Evolutionary conservation across 1,284 basidiomycete species (phyloP).

Genomic region (Kalmanozyma brasiliensis): DNA sequence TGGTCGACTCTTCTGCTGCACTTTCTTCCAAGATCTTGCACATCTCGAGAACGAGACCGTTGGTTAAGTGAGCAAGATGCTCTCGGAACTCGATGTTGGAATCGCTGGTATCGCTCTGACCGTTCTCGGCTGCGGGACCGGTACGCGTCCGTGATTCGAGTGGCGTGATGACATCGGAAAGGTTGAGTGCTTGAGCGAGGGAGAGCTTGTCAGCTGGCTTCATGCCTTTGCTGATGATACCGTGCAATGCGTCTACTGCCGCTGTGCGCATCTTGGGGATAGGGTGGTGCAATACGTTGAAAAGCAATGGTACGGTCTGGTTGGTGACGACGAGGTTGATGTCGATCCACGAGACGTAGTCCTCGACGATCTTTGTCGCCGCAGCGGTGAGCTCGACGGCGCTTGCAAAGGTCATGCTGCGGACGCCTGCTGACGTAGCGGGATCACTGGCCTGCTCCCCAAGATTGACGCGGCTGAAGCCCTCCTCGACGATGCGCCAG

Average conservation of each 20-base stretch:
- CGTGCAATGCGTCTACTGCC: constrained; percentile 80
- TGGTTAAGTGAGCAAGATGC: constrained; percentile 84
- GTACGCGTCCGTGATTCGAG: constrained; percentile 60
- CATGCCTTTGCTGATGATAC: constrained; percentile 89
- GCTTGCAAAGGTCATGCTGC: constrained; percentile 71
- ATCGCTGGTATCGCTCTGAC: constrained; percentile 73
- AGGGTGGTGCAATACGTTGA: constrained; percentile 78
- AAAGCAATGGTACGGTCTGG: constrained; percentile 85
- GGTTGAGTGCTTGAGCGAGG: constrained; percentile 86
- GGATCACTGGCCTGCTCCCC: constrained; percentile 23
- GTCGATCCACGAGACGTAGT: constrained; percentile 98
- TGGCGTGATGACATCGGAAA: constrained; percentile 51
- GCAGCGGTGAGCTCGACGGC: constrained; percentile 74
- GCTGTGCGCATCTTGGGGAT: constrained; percentile 81
- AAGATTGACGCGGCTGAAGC: constrained; percentile 65
- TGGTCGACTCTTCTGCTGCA: constrained; percentile 74
- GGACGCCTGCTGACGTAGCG: constrained; percentile 68
- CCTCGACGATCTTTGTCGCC: constrained; percentile 88
- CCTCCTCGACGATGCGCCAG: constrained; percentile 82
- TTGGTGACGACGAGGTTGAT: constrained; percentile 94
- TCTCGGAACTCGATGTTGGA: constrained; percentile 84
- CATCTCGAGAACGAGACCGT: constrained; percentile 84
- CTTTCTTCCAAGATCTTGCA: constrained; percentile 80
- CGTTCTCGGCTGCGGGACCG: constrained; percentile 18
- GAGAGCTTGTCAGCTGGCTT: constrained; percentile 92